Percentiles rank a stretch among this genome's conserved stretches.
Evolutionary conservation across 805 yeast species (phyloP).

Genomic region (Kodamaea laetipori): DNA sequence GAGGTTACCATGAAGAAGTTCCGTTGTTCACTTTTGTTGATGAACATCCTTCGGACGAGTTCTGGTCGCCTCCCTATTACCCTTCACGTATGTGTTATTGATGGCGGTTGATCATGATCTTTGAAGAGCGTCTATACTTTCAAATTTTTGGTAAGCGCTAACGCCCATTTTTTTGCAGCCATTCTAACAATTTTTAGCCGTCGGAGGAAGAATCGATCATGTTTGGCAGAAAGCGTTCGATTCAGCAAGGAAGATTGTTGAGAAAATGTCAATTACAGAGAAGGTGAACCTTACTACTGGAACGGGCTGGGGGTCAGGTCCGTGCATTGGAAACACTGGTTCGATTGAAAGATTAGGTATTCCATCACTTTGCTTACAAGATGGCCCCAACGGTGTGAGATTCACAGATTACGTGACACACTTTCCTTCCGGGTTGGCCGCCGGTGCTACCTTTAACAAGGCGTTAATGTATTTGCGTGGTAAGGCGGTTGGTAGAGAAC

Average conservation of each 20-base stretch:
- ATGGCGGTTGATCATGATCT: not conserved
- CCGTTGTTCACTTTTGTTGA: constrained; percentile 30
- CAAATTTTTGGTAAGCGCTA: not conserved
- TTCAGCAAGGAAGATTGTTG: constrained; percentile 56
- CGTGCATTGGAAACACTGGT: constrained; percentile 64
- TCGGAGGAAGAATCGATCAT: constrained; percentile 50
- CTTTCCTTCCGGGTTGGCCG: constrained; percentile 60
- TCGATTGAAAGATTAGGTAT: constrained; percentile 56
- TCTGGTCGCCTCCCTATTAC: constrained; percentile 32
- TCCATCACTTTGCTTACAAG: constrained; percentile 59
- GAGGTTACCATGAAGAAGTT: constrained; percentile 34
- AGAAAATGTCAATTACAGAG: constrained; percentile 57
- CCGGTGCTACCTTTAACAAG: constrained; percentile 59
- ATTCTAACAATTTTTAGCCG: constrained; percentile 24
- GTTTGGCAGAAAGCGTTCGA: constrained; percentile 61
- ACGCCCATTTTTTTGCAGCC: constrained; percentile 6
- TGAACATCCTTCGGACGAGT: constrained; percentile 28
- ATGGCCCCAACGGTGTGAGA: constrained; percentile 64
- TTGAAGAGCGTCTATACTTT: not conserved
- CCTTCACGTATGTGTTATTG: constrained; percentile 39
- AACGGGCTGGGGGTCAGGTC: constrained; percentile 64
- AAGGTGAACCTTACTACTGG: constrained; percentile 66
- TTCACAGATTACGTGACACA: constrained; percentile 57
- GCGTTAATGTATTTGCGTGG: constrained; percentile 55
- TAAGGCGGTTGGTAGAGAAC: constrained; percentile 58